Conservation (phyloP, 116 monocot genomes). For the Zostera marina region DNA sequence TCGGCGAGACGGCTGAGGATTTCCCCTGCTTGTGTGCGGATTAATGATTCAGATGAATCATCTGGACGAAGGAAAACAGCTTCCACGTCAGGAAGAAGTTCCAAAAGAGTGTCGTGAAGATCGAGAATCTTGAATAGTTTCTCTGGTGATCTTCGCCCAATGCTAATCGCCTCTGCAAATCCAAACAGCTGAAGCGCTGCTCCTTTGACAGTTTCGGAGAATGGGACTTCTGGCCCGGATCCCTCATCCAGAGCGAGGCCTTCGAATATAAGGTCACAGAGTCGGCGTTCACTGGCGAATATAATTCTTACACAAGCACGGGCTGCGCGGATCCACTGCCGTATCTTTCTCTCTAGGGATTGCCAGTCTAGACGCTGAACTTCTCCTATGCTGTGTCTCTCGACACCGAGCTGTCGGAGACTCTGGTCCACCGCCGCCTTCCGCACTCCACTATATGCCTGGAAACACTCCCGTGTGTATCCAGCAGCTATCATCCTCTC, state of each 20-base stretch:
- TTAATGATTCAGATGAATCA: constrained; percentile 9
- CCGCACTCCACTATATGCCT: constrained; percentile 17
- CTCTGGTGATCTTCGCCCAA: constrained; percentile 56
- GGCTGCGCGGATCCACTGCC: constrained; percentile 63
- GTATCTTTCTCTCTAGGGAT: constrained; percentile 33
- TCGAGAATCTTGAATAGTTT: constrained; percentile 79
- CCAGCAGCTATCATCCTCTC: constrained; percentile 42
- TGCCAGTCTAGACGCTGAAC: constrained; percentile 35
- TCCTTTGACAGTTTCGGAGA: constrained; percentile 38
- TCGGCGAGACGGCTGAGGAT: constrained; percentile 40
- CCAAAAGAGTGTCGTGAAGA: constrained; percentile 44
- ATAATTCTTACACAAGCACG: constrained; percentile 29
- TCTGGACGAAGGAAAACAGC: constrained; percentile 15
- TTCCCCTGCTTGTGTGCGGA: constrained; percentile 30
- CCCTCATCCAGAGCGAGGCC: neutral
- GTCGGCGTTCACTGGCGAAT: constrained; percentile 54
- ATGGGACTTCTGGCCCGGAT: constrained; percentile 23
- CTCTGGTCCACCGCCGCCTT: constrained; percentile 26
- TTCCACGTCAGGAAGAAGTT: constrained; percentile 45
- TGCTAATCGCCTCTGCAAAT: constrained; percentile 72
- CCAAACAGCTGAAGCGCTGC: constrained; percentile 47
- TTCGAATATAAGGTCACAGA: constrained; percentile 38
- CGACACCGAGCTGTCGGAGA: constrained; percentile 31
- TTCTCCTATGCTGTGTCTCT: neutral
- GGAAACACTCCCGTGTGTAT: constrained; percentile 39